A percentile compares a stretch with the other conserved stretches of the same genome.
phyloP scores from a whole-genome alignment of 176 grass and related monocot genomes.

The Cenchrus fungigraminus region DNA sequence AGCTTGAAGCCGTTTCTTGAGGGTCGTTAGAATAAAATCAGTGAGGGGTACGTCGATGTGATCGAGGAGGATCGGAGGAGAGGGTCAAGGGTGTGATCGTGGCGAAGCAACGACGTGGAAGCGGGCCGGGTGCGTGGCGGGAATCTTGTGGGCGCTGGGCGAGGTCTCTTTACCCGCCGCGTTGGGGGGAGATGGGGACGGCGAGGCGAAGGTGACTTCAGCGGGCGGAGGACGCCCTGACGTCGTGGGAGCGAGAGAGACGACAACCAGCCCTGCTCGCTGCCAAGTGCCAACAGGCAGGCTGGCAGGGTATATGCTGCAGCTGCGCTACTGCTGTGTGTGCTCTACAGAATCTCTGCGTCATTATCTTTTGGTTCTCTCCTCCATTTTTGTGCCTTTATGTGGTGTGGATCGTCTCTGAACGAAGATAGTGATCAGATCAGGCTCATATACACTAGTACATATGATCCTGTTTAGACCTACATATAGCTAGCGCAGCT shows the following conservation, averaged over 20 bases:
- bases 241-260: not conserved
- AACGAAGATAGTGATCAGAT: no score
- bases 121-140: not conserved
- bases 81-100: not conserved
- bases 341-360: no score
- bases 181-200: not conserved
- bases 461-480: no score
- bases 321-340: no score
- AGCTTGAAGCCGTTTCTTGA: no score
- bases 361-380: not conserved
- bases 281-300: not conserved
- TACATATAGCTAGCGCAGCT: no score
- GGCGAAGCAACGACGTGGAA: slow-evolving; percentile 30
- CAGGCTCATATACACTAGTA: no score
- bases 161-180: not conserved
- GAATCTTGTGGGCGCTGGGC: not conserved
- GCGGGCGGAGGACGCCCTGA: not conserved
- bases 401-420: not conserved
- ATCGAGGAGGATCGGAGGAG: no score
- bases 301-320: not conserved
- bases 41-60: not conserved
- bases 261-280: not conserved
- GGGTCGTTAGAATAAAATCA: no score
- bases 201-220: slow-evolving; percentile 1
- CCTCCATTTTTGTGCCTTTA: not conserved